Evolutionary conservation across 2,329 filamentous ascomycete species (phyloP).

Genomic region (Dactylellina haptotyla): DNA sequence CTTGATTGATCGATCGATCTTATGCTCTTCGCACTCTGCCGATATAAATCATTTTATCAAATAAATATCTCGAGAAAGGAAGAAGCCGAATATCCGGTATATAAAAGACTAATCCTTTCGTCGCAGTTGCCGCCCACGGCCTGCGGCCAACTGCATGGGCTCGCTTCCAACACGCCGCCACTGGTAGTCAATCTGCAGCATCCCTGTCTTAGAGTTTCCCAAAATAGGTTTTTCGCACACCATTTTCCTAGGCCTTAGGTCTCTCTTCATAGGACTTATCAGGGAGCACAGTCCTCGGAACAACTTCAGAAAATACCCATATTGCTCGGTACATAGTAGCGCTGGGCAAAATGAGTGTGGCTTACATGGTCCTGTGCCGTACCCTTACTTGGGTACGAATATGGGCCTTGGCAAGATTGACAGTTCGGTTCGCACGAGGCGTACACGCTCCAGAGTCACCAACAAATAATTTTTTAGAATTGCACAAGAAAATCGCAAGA

Average conservation of each 20-base stretch:
- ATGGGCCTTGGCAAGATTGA: no score
- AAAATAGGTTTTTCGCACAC: constrained; percentile 41
- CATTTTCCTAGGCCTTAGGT: background rate
- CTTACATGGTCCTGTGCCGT: no score
- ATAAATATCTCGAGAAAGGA: background rate
- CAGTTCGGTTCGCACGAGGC: background rate
- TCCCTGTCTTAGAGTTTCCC: constrained; percentile 30
- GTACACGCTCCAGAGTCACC: background rate
- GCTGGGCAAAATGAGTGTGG: background rate
- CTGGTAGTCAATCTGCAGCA: constrained; percentile 9
- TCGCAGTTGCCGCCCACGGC: constrained; percentile 45
- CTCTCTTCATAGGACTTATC: no score
- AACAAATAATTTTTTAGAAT: constrained; percentile 1
- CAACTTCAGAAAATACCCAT: background rate
- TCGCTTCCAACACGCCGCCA: constrained; percentile 40
- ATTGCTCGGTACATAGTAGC: background rate
- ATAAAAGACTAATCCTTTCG: background rate
- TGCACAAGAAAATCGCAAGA: background rate
- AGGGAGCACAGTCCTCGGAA: background rate
- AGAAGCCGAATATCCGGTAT: background rate
- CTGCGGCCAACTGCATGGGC: constrained; percentile 21
- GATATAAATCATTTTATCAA: background rate
- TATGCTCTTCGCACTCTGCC: background rate
- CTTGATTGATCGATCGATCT: background rate
- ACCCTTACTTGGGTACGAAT: no score